Base-by-base conservation (phyloP, 352 stramenopile species). In the Pythium aquatile region DNA sequence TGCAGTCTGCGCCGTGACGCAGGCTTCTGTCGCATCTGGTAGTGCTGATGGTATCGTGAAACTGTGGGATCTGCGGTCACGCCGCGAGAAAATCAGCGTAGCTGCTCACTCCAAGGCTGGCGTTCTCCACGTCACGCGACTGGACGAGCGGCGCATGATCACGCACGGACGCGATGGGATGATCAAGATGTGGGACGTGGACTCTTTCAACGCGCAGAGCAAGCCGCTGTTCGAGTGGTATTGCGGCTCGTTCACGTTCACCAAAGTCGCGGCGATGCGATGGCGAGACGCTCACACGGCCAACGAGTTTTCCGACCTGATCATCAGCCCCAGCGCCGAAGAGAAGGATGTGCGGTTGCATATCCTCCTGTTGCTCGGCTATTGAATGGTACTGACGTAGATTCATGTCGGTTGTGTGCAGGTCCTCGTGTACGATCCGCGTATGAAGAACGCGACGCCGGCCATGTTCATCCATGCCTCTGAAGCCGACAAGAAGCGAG, bases 151-250 rank as follows among this genome's bases (percentile, higher is more conserved):
- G 20, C 76, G 70, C 16, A 74, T 93, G 37, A 51, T 87, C 35
- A 87, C 83, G 10, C 86, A 94, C 63, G 86, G 86, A 14, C 78
- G 86, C 24, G 86, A 94, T 37, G 86, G 86, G 1, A 77, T 77
- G 32, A 68, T 94, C 33, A 85, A 81, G 48, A 37, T 93, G 13
- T 94, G 86, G 86, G 65, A 72, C 37, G 51, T 65, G 16, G 53
- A 49, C 11, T 42, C 59, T 0, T 61, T 72, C 32, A 20, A 26
- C 7, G 20, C 44, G 5, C 9, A 26, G 4, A 46, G 55, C 6
- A 65, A 68, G 7, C 56, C 61, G 33, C 40, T 60, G 3, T 51
- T 52, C 13, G 58, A 60, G 14, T 65, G 70, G 52, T 69, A 69
- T 26, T 74, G 66, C 33, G 70, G 70, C 5, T 77, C 70, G 5